These are phyloP conservation scores for Angomonas desouzai DNA, from an alignment of 208 protist genomes.

Conservation along the genomic window DNA sequence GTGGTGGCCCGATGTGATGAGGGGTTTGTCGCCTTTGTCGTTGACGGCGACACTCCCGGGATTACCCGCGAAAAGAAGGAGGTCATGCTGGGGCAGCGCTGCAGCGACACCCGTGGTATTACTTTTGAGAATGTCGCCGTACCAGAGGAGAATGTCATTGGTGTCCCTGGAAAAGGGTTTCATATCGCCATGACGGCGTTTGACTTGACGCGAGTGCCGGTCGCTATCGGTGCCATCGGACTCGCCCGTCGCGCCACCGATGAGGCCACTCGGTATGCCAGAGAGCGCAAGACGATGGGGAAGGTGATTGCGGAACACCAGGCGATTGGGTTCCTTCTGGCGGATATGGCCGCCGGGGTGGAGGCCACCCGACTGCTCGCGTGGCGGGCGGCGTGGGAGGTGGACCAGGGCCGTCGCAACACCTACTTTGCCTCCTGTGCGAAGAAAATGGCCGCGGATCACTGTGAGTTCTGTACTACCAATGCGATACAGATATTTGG, in stretches of 20 bases:
- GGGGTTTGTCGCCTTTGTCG: constrained; percentile 84
- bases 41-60: constrained; percentile 85
- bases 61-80: constrained; percentile 79
- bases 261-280: constrained; percentile 70
- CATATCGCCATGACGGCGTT: constrained; percentile 88
- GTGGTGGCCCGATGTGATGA: constrained; percentile 71
- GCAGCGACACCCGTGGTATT: constrained; percentile 88
- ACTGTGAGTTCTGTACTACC: constrained; percentile 67
- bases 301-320: constrained; percentile 83
- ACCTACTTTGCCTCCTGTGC: constrained; percentile 87
- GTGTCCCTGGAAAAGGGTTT: constrained; percentile 72
- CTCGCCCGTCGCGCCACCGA: constrained; percentile 79
- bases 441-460: constrained; percentile 74
- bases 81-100: constrained; percentile 90
- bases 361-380: constrained; percentile 76
- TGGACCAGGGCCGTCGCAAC: constrained; percentile 79
- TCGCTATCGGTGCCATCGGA: constrained; percentile 83
- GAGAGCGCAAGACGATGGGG: constrained; percentile 83
- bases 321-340: constrained; percentile 81
- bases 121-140: constrained; percentile 90
- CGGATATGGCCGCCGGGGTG: constrained; percentile 87
- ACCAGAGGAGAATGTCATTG: constrained; percentile 75
- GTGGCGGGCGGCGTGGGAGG: constrained; percentile 71
- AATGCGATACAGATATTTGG: constrained; percentile 90
- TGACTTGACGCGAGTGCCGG: constrained; percentile 78